These are phyloP conservation scores for Geotrichum reessii DNA, from an alignment of 1,139 yeast species.

Conservation along the genomic window DNA sequence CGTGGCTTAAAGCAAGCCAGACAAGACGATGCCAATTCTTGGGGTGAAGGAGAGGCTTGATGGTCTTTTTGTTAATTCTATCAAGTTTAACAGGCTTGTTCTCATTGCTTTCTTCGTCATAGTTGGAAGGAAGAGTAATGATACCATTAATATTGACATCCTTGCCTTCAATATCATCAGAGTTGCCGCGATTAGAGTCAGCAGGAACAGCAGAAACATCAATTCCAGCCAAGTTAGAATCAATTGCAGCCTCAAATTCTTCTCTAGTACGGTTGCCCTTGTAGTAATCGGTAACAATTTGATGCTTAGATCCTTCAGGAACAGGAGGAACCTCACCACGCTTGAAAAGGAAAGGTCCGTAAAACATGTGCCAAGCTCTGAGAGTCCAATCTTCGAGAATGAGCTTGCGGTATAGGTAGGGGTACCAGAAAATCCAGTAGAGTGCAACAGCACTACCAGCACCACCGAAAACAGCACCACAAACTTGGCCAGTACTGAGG, in stretches of 20 bases:
- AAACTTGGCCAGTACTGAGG: slow-evolving; percentile 47
- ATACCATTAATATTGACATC: slow-evolving; percentile 5
- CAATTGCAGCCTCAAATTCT: slow-evolving; percentile 26
- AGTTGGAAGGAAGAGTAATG: slow-evolving; percentile 4
- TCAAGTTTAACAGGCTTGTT: slow-evolving; percentile 19
- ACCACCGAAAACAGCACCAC: slow-evolving; percentile 56
- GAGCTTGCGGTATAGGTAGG: slow-evolving; percentile 58
- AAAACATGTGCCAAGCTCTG: slow-evolving; percentile 49
- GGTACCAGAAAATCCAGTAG: slow-evolving; percentile 53
- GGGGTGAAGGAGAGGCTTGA: slow-evolving; percentile 34
- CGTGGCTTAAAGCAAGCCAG: slow-evolving; percentile 51
- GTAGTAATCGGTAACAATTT: slow-evolving; percentile 57
- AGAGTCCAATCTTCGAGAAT: slow-evolving; percentile 64
- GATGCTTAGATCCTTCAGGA: slow-evolving; percentile 45
- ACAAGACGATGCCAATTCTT: slow-evolving; percentile 49
- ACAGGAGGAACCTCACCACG: slow-evolving; percentile 59
- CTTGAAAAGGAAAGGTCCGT: slow-evolving; percentile 54
- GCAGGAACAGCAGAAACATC: slow-evolving; percentile 2
- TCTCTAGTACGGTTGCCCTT: slow-evolving; percentile 49
- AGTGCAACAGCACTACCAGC: slow-evolving; percentile 52
- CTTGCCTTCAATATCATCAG: slow-evolving; percentile 10
- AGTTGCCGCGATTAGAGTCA: slow-evolving; percentile 1
- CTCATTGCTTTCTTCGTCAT: slow-evolving; percentile 1
- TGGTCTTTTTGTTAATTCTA: slow-evolving; percentile 15
- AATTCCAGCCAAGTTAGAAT: slow-evolving; percentile 19